phyloP scores from a whole-genome alignment of 1,284 basidiomycete genomes.

The Fomitopsis schrenkii region DNA sequence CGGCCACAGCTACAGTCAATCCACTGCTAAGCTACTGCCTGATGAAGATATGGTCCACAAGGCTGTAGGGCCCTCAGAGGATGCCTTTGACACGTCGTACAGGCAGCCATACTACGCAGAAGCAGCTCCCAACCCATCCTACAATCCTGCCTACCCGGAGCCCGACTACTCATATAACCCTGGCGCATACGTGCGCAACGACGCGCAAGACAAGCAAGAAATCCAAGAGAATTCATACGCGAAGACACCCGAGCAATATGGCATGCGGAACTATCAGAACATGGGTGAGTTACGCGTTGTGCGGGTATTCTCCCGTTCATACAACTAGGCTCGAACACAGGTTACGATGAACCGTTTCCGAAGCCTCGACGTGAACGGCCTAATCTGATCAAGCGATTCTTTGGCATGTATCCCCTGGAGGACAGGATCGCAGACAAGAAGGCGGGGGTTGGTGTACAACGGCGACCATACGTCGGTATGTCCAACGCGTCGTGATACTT shows the following conservation, averaged over 20 bases:
- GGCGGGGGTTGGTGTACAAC: conserved; percentile 80
- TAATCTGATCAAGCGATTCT: conserved; percentile 19
- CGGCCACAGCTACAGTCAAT: conserved; percentile 8
- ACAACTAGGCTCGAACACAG: conserved; percentile 5
- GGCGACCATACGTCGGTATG: conserved; percentile 60
- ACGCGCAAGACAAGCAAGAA: conserved; percentile 1
- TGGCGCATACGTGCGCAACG: conserved; percentile 2
- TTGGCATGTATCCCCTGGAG: conserved; percentile 56
- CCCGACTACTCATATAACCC: conserved; percentile 3
- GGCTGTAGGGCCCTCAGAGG: neutral
- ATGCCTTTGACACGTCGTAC: conserved; percentile 1
- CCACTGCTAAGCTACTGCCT: conserved; percentile 4
- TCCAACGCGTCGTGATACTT: conserved; percentile 10
- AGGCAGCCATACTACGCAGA: neutral
- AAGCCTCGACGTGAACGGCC: conserved; percentile 12
- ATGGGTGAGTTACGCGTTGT: conserved; percentile 11
- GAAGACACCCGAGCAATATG: neutral
- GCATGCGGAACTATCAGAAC: conserved; percentile 11
- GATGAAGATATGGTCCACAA: neutral
- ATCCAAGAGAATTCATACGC: neutral
- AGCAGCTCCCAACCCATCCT: neutral
- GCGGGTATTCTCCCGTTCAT: neutral
- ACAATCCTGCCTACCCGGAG: neutral
- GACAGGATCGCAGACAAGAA: conserved; percentile 85
- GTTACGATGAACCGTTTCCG: conserved; percentile 18